Evolutionary conservation across 169 alveolate species (phyloP).

Genomic region (Plasmodium gallinaceum): DNA sequence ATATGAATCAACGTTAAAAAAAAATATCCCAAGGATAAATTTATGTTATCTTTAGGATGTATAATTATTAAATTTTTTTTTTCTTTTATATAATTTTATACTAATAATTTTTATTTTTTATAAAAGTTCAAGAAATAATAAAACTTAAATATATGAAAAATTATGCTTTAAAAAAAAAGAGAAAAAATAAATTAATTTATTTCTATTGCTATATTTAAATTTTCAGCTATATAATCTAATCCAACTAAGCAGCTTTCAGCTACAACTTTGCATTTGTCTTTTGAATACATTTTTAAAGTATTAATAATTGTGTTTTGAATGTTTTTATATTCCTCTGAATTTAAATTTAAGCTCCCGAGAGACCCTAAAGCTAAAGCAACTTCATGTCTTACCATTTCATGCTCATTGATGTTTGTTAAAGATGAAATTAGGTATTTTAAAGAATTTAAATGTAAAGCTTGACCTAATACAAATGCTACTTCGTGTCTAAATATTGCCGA

Average conservation of each 20-base stretch:
- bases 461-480: conserved; percentile 94
- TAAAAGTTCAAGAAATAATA: too few species aligned
- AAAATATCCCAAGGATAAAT: background rate
- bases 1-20: background rate
- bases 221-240: conserved; percentile 82
- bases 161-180: background rate
- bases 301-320: conserved; percentile 53
- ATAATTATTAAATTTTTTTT: too few species aligned
- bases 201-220: conserved; percentile 68
- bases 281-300: conserved; percentile 73
- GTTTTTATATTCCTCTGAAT: conserved; percentile 72
- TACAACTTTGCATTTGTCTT: conserved; percentile 79
- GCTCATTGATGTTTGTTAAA: conserved; percentile 84
- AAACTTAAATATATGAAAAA: background rate
- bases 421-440: conserved; percentile 82
- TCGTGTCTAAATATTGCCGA: conserved; percentile 94
- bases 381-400: conserved; percentile 94
- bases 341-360: conserved; percentile 84
- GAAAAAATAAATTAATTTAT: conserved; percentile 12
- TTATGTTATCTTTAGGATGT: too few species aligned
- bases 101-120: too few species aligned
- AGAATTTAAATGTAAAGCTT: conserved; percentile 85
- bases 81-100: too few species aligned
- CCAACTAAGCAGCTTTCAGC: conserved; percentile 86
- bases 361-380: conserved; percentile 95